phyloP scores from a whole-genome alignment of 768 basidiomycete species.

The Lactarius indigo region DNA sequence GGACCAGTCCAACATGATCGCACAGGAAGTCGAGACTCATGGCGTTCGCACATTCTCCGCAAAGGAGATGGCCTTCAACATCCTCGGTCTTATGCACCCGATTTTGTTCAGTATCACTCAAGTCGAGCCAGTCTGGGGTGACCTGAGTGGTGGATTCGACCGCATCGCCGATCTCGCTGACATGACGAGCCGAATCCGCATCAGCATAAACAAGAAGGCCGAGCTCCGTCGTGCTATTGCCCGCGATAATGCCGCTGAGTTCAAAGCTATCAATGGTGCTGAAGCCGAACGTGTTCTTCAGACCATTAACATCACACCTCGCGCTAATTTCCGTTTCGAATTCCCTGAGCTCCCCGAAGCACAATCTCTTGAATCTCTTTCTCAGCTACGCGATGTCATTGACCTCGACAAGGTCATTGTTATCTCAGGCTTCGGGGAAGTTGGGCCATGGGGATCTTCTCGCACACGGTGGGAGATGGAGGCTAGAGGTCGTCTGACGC shows the following conservation, averaged over 20 bases:
- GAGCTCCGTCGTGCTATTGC: constrained; percentile 91
- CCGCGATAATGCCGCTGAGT: constrained; percentile 93
- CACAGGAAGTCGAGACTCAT: constrained; percentile 86
- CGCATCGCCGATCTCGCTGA: constrained; percentile 93
- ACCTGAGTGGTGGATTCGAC: constrained; percentile 98
- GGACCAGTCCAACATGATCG: constrained; percentile 91
- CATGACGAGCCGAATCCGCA: constrained; percentile 83
- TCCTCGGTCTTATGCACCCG: constrained; percentile 98
- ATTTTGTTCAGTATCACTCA: constrained; percentile 99
- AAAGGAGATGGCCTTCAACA: constrained; percentile 99
- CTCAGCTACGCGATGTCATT: constrained; percentile 79
- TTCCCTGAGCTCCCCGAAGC: constrained; percentile 82
- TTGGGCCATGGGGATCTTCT: constrained; percentile 97
- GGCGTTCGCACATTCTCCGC: constrained; percentile 98
- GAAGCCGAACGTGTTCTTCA: constrained; percentile 92
- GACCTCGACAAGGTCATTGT: constrained; percentile 97
- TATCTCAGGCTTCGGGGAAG: constrained; percentile 94
- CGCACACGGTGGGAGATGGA: constrained; percentile 99
- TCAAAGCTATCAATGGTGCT: constrained; percentile 83
- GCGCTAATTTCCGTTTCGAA: constrained; percentile 96
- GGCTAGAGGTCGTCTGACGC: constrained; percentile 92
- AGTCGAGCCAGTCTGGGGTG: constrained; percentile 99
- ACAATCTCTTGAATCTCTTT: constrained; percentile 68
- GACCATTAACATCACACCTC: constrained; percentile 88
- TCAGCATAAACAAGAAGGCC: constrained; percentile 76